Evolutionary conservation across 106 monocot species (phyloP).

Genomic region (Acorus calamus): DNA sequence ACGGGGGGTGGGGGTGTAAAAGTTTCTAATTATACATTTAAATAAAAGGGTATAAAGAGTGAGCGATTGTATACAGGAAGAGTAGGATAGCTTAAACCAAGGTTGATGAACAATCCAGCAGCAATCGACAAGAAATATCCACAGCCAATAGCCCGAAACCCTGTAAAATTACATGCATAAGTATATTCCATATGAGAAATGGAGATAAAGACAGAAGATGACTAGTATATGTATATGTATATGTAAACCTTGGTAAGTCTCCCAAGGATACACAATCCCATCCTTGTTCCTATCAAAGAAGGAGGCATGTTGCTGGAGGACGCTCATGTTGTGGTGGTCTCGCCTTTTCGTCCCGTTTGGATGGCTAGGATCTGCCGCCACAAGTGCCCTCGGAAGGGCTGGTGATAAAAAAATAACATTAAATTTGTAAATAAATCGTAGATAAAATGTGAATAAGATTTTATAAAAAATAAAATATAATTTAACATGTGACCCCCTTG

Average conservation of each 20-base stretch:
- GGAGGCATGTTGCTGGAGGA: constrained; percentile 48
- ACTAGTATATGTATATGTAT: too few relatives aligned
- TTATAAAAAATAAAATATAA: neutral
- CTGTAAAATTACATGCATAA: neutral
- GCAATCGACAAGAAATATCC: neutral
- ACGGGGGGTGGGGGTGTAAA: too few relatives aligned
- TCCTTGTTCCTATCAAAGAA: constrained; percentile 52
- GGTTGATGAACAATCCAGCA: neutral
- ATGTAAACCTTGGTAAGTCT: constrained; percentile 29
- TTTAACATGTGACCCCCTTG: too few relatives aligned
- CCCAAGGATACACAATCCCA: constrained; percentile 45
- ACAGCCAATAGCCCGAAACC: constrained; percentile 5
- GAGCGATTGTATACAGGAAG: too few relatives aligned
- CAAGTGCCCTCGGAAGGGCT: constrained; percentile 20
- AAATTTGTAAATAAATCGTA: neutral
- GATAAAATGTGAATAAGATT: neutral
- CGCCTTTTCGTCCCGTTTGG: constrained; percentile 24
- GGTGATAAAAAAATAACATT: neutral
- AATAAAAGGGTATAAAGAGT: too few relatives aligned
- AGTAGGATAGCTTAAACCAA: neutral
- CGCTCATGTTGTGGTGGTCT: constrained; percentile 28
- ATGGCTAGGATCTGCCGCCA: constrained; percentile 23
- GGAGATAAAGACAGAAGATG: too few relatives aligned
- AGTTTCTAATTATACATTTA: too few relatives aligned
- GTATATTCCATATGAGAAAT: neutral